These are phyloP conservation scores for Darksidea phi DNA, from an alignment of 495 filamentous ascomycete species.

Conservation along the genomic window DNA sequence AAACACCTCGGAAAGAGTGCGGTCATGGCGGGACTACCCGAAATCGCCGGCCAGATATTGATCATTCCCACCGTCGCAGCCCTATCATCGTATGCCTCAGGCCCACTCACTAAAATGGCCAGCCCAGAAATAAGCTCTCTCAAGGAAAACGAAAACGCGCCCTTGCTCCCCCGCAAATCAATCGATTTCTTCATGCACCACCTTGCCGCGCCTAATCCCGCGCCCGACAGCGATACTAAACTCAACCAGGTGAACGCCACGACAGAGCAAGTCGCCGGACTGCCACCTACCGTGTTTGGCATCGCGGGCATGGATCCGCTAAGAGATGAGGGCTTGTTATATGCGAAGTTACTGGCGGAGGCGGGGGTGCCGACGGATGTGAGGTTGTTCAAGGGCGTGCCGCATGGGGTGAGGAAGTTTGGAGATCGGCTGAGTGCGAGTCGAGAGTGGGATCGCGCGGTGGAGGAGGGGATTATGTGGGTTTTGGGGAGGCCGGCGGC, in stretches of 20 bases:
- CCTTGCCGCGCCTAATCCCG: neutral
- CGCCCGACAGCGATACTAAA: conserved; percentile 12
- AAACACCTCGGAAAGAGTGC: conserved; percentile 8
- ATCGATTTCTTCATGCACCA: conserved; percentile 10
- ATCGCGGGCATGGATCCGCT: conserved; percentile 24
- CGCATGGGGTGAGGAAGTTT: conserved; percentile 19
- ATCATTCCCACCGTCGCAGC: conserved; percentile 13
- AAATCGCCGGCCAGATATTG: conserved; percentile 17
- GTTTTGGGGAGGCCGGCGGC: conserved; percentile 6
- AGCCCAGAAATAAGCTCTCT: neutral
- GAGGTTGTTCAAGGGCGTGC: conserved; percentile 19
- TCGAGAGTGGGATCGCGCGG: conserved; percentile 5
- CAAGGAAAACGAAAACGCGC: conserved; percentile 19
- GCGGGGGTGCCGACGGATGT: conserved; percentile 12
- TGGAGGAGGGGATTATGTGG: conserved; percentile 14
- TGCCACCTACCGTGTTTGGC: conserved; percentile 18
- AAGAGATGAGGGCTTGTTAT: conserved; percentile 23
- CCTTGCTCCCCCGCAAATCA: neutral
- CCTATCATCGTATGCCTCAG: neutral
- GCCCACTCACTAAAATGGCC: conserved; percentile 1
- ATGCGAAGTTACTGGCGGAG: conserved; percentile 19
- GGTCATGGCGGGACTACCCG: neutral
- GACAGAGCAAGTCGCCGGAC: conserved; percentile 6
- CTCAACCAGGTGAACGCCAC: conserved; percentile 2
- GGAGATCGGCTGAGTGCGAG: conserved; percentile 5